Conservation (phyloP, 2,329 filamentous ascomycete genomes). For the Tolypocladium ovalisporum region DNA sequence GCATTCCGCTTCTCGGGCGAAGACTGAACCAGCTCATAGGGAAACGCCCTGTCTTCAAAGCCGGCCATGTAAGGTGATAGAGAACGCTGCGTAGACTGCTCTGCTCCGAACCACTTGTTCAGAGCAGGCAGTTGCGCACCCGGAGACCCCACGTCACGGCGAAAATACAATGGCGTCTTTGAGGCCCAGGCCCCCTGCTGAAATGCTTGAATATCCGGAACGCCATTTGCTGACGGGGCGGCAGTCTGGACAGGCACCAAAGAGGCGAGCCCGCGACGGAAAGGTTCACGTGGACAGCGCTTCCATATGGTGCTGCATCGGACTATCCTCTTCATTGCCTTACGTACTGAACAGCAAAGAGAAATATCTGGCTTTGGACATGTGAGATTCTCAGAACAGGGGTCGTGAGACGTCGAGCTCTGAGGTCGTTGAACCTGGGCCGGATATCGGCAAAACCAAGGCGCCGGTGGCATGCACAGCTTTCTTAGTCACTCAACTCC, state of each 20-base stretch:
- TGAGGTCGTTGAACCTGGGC: not conserved
- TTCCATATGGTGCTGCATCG: not conserved
- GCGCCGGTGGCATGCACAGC: slow-evolving; percentile 2
- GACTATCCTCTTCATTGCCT: slow-evolving; percentile 2
- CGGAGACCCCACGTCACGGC: slow-evolving; percentile 30
- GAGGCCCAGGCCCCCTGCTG: slow-evolving; percentile 39
- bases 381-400: not conserved
- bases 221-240: slow-evolving; percentile 3
- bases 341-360: not conserved
- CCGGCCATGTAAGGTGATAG: slow-evolving; percentile 17
- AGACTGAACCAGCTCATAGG: slow-evolving; percentile 26
- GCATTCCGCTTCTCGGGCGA: slow-evolving; percentile 5
- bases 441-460: slow-evolving; percentile 14
- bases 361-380: not conserved
- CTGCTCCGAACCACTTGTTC: slow-evolving; percentile 45
- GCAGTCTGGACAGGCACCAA: slow-evolving; percentile 2
- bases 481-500: not conserved
- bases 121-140: slow-evolving; percentile 35
- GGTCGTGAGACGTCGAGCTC: not conserved
- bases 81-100: not conserved
- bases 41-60: slow-evolving; percentile 20
- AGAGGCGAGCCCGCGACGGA: not conserved
- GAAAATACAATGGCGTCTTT: slow-evolving; percentile 36
- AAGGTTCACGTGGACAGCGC: slow-evolving; percentile 1
- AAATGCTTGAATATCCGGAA: slow-evolving; percentile 33